Evolutionary conservation across 164 flowering plant species (phyloP).

Genomic region (Macadamia integrifolia): DNA sequence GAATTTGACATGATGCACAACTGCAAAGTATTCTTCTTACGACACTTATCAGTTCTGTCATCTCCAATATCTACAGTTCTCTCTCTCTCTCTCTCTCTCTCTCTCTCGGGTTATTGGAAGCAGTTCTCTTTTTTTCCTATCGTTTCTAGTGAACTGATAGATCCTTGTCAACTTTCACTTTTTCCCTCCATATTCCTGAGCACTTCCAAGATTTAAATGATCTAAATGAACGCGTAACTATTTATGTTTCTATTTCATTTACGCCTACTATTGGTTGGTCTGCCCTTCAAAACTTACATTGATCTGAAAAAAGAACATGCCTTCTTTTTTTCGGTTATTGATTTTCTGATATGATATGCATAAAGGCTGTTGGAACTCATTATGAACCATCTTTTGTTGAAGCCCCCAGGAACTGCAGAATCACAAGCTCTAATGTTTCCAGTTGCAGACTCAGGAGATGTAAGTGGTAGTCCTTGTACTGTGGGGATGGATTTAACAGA

Average conservation of each 20-base stretch:
- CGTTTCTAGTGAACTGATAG: too few species aligned
- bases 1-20: too few species aligned
- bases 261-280: not conserved
- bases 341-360: not conserved
- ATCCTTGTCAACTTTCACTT: not conserved
- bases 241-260: not conserved
- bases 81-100: too few species aligned
- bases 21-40: too few species aligned
- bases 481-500: slow-evolving; percentile 72
- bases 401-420: slow-evolving; percentile 98
- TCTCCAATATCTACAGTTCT: too few species aligned
- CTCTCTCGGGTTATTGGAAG: too few species aligned
- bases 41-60: not conserved
- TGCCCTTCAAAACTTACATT: not conserved
- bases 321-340: not conserved
- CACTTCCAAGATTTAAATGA: not conserved
- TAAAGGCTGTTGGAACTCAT: slow-evolving; percentile 12
- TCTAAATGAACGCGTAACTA: not conserved
- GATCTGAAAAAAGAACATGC: not conserved
- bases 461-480: slow-evolving; percentile 61
- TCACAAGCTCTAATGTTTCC: slow-evolving; percentile 67
- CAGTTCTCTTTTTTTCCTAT: too few species aligned
- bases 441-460: slow-evolving; percentile 64
- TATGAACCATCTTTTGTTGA: slow-evolving; percentile 21
- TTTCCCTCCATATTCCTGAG: not conserved